A percentile compares a stretch with the other conserved stretches of the same genome.
phyloP scores from a whole-genome alignment of 192 early-diverging fungal genomes.

The Podila verticillata region DNA sequence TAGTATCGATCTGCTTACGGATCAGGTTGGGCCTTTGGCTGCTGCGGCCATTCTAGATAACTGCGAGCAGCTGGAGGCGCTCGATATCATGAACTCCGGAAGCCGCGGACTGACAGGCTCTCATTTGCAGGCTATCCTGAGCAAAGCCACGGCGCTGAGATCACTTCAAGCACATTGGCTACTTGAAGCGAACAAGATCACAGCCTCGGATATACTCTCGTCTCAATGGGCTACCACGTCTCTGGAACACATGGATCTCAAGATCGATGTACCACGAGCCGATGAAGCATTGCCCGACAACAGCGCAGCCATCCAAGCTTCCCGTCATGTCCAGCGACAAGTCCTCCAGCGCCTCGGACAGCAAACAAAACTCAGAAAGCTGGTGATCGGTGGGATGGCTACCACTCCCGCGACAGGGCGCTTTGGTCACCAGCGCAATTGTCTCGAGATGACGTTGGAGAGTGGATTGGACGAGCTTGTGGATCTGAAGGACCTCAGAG shows the following conservation, averaged over 20 bases:
- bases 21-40: background rate
- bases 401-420: background rate
- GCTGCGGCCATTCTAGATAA: background rate
- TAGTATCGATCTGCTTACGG: background rate
- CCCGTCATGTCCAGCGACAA: constrained; percentile 5
- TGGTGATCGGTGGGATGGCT: background rate
- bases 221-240: constrained; percentile 9
- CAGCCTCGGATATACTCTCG: background rate
- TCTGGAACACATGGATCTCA: constrained; percentile 7
- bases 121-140: background rate
- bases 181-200: background rate
- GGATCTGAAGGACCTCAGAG: background rate
- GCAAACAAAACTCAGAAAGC: background rate
- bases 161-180: constrained; percentile 10
- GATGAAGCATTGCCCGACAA: background rate
- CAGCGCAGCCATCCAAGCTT: background rate
- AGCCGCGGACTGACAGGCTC: background rate
- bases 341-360: constrained; percentile 7
- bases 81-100: background rate
- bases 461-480: constrained; percentile 2
- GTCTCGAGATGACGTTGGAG: constrained; percentile 4
- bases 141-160: background rate
- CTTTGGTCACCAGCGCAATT: background rate
- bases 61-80: background rate
- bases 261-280: constrained; percentile 3